Evolutionary conservation across 192 early-diverging fungal genomes (phyloP), one percentile per base, ranked within the genome.

Genomic region (Anaeromyces robustus): DNA sequence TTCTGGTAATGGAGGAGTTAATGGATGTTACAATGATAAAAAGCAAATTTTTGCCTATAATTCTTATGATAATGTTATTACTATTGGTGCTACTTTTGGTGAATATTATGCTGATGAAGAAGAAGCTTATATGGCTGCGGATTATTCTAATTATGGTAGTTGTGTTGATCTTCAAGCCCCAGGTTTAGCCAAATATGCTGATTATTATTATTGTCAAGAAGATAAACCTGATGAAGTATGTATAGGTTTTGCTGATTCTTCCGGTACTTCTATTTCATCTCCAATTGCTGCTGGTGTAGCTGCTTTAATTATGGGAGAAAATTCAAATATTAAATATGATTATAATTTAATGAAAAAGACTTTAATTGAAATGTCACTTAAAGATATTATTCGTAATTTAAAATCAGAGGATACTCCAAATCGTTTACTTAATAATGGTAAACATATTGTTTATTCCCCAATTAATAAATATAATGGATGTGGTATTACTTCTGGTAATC

Each of bases 211-310:
- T 68, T 68, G 52, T 68, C n/a, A n/a, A n/a, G 26, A 22, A 19
- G 0, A 0, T n/a, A 22, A n/a, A n/a, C n/a, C n/a, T n/a, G n/a
- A 22, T 9, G n/a, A 19, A n/a, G 11, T 22, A 1, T 68, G 52
- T 68, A 0, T 0, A n/a, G 18, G 11, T 11, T n/a, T 0, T n/a
- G 1, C 5, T n/a, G 1, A 9, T n/a, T 2, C 19, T 1, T 22
- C 26, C 26, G 52, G 52, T n/a, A 68, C 52, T 1, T 68, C 52
- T 9, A 28, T 68, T 68, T 26, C 52, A 28, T 22, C 52, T 22
- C 52, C 52, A n/a, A 68, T 68, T 68, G 52, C 28, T 26, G 6
- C 52, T 68, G 52, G 52, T n/a, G 2, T 68, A 7, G 52, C 52
- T 4, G 52, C 52, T 22, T 68, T 68, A 68, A 68, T 68, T n/a